phyloP scores from a whole-genome alignment of 495 filamentous ascomycete species.

The Talaromyces ruber region DNA sequence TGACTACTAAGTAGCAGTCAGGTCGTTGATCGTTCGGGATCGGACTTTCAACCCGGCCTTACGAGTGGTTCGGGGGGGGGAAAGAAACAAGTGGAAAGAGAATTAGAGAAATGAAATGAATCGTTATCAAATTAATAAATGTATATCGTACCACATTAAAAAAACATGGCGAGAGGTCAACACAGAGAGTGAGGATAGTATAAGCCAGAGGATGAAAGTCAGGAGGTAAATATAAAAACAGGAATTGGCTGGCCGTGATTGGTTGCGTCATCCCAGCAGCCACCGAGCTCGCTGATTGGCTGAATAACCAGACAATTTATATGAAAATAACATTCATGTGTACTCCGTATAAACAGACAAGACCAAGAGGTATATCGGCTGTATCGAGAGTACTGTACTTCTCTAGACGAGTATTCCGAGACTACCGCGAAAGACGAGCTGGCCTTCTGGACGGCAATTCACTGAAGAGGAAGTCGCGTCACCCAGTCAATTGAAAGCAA shows the following conservation, averaged over 20 bases:
- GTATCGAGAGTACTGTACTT: not conserved
- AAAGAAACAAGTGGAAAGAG: not conserved
- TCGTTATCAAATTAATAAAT: not conserved
- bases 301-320: not conserved
- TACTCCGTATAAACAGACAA: too few relatives aligned
- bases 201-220: not conserved
- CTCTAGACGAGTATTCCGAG: too few relatives aligned
- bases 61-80: not conserved
- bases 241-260: not conserved
- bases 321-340: too few relatives aligned
- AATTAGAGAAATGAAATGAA: not conserved
- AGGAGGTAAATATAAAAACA: not conserved
- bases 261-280: not conserved
- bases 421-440: too few relatives aligned
- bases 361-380: too few relatives aligned
- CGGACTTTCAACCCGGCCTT: not conserved
- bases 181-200: not conserved
- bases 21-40: not conserved
- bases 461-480: too few relatives aligned
- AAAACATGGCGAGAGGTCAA: not conserved
- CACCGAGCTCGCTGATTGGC: not conserved
- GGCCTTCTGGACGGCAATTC: too few relatives aligned
- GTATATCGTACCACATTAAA: not conserved
- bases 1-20: not conserved
- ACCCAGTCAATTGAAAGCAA: too few relatives aligned